Evolutionary conservation across 306 rosid species (phyloP), one percentile per base, ranked within the genome.

Genomic region (Luffa aegyptiaca): DNA sequence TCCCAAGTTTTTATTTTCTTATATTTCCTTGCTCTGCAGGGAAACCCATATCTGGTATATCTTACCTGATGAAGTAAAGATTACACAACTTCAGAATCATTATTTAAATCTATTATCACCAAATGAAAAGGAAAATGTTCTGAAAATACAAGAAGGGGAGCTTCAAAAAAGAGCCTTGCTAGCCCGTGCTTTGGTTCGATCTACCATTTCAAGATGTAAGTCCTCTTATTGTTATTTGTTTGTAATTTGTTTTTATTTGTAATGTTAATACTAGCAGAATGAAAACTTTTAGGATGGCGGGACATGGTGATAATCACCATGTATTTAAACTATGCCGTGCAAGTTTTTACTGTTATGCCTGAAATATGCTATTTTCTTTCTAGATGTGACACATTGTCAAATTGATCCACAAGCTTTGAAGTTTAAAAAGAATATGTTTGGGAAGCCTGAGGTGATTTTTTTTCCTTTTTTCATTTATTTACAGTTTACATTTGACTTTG

Each of bases 1-100:
- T 1, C 49, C 75, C 14, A 42, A 16, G 31, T 16, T 65, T 59
- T 65, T 65, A 65, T 65, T 41, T 21, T 42, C 20, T 21, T 8
- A 0, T 46, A 69, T 58, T 80, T 68, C 36, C 75, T 78, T 86
- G 83, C 71, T 78, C 73, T 84, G 81, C 45, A 92, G 92, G 92
- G 96, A 95, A 86, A 87, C 90, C 58, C 97, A 92, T 86, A 83
- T 95, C 62, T 95, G 98, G 97, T 91, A 91, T 84, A 82, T 89
- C 65, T 64, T 90, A 64, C 97, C 97, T 52, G 82, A 90, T 57
- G 97, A 92, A 81, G 88, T 95, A 26, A 89, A 85, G 84, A 80
- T 85, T 75, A 53, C 75, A 75, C 76, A 75, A 63, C 89, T 92
- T 59, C 75, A 91, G 88, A 90, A 88, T 82, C 82, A 36, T 59